Conservation (phyloP, 148 eudicot genomes). For the Arbutus unedo region DNA sequence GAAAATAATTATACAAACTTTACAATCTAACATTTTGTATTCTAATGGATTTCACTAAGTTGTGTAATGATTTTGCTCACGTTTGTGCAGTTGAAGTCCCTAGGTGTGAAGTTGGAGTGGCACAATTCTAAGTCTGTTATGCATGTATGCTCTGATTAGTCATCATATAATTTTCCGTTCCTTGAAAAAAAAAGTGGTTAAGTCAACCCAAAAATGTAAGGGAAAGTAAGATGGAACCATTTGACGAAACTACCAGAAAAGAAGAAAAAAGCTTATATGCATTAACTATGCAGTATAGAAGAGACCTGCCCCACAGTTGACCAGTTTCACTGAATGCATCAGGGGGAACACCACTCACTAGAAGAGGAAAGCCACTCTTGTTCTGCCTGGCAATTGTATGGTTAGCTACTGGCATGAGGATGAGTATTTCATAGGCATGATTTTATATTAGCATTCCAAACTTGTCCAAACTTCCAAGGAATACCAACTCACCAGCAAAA, state of each 20-base stretch:
- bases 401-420: slow-evolving; percentile 22
- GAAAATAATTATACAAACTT: too few species aligned
- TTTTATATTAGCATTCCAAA: background rate
- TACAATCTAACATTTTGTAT: too few species aligned
- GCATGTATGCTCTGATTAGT: too few species aligned
- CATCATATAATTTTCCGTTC: too few species aligned
- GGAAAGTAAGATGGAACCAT: background rate
- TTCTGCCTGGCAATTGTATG: slow-evolving; percentile 48
- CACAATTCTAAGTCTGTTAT: too few species aligned
- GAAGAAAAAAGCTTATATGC: background rate
- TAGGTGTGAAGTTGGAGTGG: too few species aligned
- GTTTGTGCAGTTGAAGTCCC: too few species aligned
- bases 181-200: background rate
- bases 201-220: background rate
- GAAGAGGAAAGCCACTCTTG: slow-evolving; percentile 75
- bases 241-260: background rate
- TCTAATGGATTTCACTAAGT: too few species aligned
- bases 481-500: slow-evolving; percentile 62
- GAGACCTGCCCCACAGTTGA: slow-evolving; percentile 96
- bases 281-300: background rate
- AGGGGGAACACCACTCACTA: slow-evolving; percentile 97
- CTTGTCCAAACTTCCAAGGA: background rate
- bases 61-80: too few species aligned
- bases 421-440: slow-evolving; percentile 9
- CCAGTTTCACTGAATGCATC: slow-evolving; percentile 99